These are phyloP conservation scores for Comarum palustre DNA, from an alignment of 306 rosid genomes.

Conservation along the genomic window DNA sequence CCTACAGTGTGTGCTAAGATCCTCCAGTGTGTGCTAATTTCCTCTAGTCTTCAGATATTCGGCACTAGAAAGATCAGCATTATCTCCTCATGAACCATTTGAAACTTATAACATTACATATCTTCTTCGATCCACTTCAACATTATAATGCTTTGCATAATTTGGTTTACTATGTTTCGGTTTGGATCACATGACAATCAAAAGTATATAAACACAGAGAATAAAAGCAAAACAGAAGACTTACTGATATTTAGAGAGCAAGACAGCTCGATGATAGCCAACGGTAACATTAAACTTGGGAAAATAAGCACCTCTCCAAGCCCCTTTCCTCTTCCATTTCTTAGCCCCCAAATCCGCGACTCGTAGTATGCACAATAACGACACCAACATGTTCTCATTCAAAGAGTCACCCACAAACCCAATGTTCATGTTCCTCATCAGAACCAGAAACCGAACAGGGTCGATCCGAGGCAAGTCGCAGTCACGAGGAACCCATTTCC, in stretches of 20 bases:
- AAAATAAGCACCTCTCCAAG: conserved; percentile 90
- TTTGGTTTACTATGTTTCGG: not conserved
- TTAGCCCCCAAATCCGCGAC: conserved; percentile 63
- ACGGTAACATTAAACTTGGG: conserved; percentile 77
- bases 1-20: not conserved
- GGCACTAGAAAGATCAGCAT: not conserved
- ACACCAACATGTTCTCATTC: conserved; percentile 76
- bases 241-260: conserved; percentile 75
- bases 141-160: not conserved
- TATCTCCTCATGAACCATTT: not conserved
- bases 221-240: not conserved
- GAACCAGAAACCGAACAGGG: conserved; percentile 52
- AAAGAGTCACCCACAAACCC: conserved; percentile 85
- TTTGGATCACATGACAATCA: not conserved
- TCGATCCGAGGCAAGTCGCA: conserved; percentile 64
- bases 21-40: not conserved
- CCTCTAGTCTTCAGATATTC: not conserved
- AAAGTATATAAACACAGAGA: not conserved
- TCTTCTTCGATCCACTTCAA: not conserved
- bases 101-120: not conserved
- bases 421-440: conserved; percentile 64
- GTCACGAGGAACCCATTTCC: conserved; percentile 69
- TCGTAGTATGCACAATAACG: conserved; percentile 69
- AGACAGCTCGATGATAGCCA: conserved; percentile 82
- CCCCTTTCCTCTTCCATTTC: conserved; percentile 86